phyloP scores from a whole-genome alignment of 2,329 filamentous ascomycete species.

The Gnomoniopsis sp. region DNA sequence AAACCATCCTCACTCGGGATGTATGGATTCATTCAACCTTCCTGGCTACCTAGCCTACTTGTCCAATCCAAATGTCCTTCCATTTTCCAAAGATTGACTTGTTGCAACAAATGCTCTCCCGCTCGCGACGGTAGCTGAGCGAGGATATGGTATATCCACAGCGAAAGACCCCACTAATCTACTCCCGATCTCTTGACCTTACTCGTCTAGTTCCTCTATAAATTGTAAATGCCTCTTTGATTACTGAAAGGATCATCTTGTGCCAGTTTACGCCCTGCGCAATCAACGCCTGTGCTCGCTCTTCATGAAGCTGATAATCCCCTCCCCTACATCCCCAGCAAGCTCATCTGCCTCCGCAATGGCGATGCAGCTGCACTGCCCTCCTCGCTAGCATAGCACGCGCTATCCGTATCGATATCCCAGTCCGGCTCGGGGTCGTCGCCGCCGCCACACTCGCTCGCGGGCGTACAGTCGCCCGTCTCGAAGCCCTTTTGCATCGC shows the following conservation, averaged over 20 bases:
- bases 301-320: background rate
- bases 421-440: slow-evolving; percentile 60
- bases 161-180: background rate
- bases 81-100: background rate
- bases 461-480: slow-evolving; percentile 32
- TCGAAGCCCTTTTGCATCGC: slow-evolving; percentile 91
- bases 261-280: background rate
- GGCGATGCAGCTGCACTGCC: slow-evolving; percentile 66
- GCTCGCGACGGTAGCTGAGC: slow-evolving; percentile 4
- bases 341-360: slow-evolving; percentile 69
- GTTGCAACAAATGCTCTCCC: slow-evolving; percentile 1
- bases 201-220: background rate
- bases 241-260: background rate
- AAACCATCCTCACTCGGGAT: background rate
- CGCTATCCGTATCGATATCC: slow-evolving; percentile 91
- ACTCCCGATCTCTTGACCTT: background rate
- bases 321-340: slow-evolving; percentile 58
- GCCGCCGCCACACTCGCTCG: slow-evolving; percentile 38
- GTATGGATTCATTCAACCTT: background rate
- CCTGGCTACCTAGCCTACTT: background rate
- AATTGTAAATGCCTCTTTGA: background rate
- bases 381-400: slow-evolving; percentile 69
- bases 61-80: background rate
- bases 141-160: slow-evolving; percentile 7
- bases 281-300: background rate